Conservation (phyloP, 768 basidiomycete genomes). For the Infundibulicybe gibba region DNA sequence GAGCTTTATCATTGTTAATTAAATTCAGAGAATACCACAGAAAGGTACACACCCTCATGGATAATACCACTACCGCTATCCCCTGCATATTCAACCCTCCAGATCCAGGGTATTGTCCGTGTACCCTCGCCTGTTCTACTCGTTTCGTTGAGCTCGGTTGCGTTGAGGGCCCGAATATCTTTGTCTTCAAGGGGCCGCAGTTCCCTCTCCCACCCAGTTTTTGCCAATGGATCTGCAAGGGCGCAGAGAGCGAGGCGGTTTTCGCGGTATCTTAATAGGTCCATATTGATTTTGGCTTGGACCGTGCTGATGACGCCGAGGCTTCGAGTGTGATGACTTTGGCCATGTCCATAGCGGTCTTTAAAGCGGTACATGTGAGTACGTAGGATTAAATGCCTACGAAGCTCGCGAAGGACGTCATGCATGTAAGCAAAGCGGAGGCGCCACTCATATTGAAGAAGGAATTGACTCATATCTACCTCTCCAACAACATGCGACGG, state of each 20-base stretch:
- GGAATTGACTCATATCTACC: neutral
- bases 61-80: no score
- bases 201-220: neutral
- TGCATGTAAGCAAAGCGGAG: slow-evolving; percentile 19
- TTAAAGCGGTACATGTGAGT: slow-evolving; percentile 24
- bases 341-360: slow-evolving; percentile 16
- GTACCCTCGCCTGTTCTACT: no score
- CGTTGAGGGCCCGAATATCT: neutral
- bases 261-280: slow-evolving; percentile 18
- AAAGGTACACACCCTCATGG: no score
- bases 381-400: slow-evolving; percentile 14
- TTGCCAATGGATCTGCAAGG: slow-evolving; percentile 18
- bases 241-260: slow-evolving; percentile 20
- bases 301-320: slow-evolving; percentile 14
- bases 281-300: slow-evolving; percentile 17
- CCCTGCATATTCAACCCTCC: neutral
- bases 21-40: no score
- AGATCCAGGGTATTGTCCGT: neutral
- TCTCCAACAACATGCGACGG: neutral
- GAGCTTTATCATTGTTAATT: slow-evolving; percentile 1
- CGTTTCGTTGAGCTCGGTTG: neutral
- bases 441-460: slow-evolving; percentile 17
- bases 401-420: neutral
- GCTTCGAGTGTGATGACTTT: slow-evolving; percentile 15
- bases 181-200: neutral